A percentile compares a stretch with the other conserved stretches of the same genome.
These are phyloP conservation scores for Pyrrhoderma lamaoense DNA, from an alignment of 1,284 basidiomycete genomes.

Conservation along the genomic window DNA sequence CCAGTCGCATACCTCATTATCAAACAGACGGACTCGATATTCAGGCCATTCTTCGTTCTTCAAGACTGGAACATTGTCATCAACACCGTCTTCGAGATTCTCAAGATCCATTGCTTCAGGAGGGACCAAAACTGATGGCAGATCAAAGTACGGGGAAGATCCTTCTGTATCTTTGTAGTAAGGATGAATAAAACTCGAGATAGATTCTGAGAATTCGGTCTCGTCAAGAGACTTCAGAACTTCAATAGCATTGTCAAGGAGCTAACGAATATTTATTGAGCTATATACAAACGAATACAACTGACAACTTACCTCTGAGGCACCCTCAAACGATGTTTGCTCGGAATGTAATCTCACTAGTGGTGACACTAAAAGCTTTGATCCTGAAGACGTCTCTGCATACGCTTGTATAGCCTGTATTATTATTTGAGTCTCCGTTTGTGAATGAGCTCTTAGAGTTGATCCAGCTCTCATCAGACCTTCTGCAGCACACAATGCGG, in stretches of 20 bases:
- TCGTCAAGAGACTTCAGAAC: conserved; percentile 48
- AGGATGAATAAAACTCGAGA: conserved; percentile 59
- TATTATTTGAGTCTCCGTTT: conserved; percentile 50
- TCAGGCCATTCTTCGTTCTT: conserved; percentile 79
- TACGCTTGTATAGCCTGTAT: conserved; percentile 60
- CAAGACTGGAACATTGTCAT: conserved; percentile 45
- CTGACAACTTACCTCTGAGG: conserved; percentile 46
- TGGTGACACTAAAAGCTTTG: conserved; percentile 59
- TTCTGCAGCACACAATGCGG: conserved; percentile 81
- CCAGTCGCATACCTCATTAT: conserved; percentile 54
- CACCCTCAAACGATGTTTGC: conserved; percentile 36
- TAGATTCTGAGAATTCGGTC: conserved; percentile 47
- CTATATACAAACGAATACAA: not conserved
- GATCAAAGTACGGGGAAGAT: conserved; percentile 48
- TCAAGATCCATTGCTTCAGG: conserved; percentile 76
- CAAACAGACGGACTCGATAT: conserved; percentile 67
- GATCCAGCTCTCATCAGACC: conserved; percentile 71
- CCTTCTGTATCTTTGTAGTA: conserved; percentile 44
- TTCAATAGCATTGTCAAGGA: conserved; percentile 55
- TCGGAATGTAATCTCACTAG: conserved; percentile 42
- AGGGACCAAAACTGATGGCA: conserved; percentile 78
- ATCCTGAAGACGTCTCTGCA: conserved; percentile 48
- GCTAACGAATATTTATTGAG: conserved; percentile 31
- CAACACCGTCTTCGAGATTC: conserved; percentile 56
- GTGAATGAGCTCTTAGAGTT: conserved; percentile 44